Base-by-base conservation (phyloP, 768 basidiomycete species). In the Cubamyces sp. region DNA sequence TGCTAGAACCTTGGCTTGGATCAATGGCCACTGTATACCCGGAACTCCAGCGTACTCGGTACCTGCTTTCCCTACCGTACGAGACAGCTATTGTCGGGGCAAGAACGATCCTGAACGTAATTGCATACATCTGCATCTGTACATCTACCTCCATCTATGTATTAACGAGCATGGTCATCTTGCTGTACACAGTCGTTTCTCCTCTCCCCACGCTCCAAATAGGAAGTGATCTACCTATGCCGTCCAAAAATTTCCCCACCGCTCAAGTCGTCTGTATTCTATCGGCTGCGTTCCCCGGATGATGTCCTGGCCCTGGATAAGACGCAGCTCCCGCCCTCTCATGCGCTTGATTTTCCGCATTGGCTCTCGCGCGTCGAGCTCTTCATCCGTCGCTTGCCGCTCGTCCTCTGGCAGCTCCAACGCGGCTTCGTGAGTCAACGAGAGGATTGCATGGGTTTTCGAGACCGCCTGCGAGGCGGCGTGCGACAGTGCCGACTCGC, bases 291-390 rank as follows among this genome's bases (percentile, higher is more conserved):
- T 57, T 16, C 81, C 82, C 34, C 87, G 77, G 50, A 93, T 83
- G 28, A 92, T 77, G 62, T 85, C 82, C 68, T 91, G 87, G 11
- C 87, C 87, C 68, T 92, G 90, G 1, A 99, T 78, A 23, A 98
- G 79, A 57, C 90, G 83, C 59, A 99, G 76, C 74, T 99, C 96
- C 58, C 96, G 80, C 25, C 87, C 88, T 41, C 88, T 82, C 91
- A 96, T 94, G 54, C 95, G 80, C 62, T 80, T 80, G 2, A 83
- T 81, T 67, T 80, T 83, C 61, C 94, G 80, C 67, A 87, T 79
- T 3, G 88, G 87, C 51, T 92, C 82, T 11, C 69, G 75, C 4
- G 64, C 69, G 68, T 97, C 94, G 40, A 84, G 74, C 73, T 96
- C 94, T 56, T 91, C 90, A 69, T 96, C 93, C 15, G 90, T 87